These are phyloP conservation scores for Aspergillus niger DNA, from an alignment of 2,329 filamentous ascomycete genomes.

Conservation along the genomic window DNA sequence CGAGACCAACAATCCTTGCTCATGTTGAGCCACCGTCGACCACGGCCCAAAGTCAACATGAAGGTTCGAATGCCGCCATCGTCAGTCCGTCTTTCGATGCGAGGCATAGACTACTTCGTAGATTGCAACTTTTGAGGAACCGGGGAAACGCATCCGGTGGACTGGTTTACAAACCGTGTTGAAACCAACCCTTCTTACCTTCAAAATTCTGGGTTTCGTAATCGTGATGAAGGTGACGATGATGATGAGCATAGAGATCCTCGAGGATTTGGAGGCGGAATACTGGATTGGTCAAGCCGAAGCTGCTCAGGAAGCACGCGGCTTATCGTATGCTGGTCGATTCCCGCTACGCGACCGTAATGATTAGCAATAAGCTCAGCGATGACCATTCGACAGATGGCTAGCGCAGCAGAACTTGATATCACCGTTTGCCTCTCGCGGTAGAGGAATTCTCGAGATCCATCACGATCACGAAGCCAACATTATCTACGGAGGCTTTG, in stretches of 20 bases:
- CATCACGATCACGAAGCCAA: background rate
- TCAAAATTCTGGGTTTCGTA: background rate
- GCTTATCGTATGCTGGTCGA: background rate
- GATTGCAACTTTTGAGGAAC: background rate
- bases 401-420: background rate
- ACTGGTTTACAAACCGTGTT: background rate
- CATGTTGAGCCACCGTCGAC: background rate
- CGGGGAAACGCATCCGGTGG: background rate
- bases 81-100: background rate
- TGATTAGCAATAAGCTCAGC: background rate
- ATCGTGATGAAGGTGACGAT: background rate
- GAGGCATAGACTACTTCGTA: background rate
- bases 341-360: background rate
- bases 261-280: background rate
- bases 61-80: background rate
- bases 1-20: conserved; percentile 2
- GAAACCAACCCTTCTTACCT: background rate
- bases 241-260: background rate
- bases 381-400: conserved; percentile 1
- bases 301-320: background rate
- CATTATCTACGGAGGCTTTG: background rate
- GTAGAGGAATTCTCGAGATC: background rate
- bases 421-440: background rate
- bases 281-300: background rate
- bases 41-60: background rate